phyloP scores from a whole-genome alignment of 1,284 basidiomycete genomes.

The Trametes versicolor region DNA sequence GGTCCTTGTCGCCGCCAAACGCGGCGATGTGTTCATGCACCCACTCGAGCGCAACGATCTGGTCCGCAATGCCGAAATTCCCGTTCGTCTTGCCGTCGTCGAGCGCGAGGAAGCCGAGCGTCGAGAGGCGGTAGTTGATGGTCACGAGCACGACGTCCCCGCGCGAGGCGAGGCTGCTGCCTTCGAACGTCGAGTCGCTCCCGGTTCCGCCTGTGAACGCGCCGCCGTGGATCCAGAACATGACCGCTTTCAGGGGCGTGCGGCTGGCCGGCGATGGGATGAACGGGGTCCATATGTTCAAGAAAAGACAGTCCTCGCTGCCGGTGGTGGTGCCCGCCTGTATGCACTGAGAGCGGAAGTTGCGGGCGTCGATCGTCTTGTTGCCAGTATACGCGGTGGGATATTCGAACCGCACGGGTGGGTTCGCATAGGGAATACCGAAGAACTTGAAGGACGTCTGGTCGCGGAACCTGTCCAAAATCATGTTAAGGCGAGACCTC shows the following conservation, averaged over 20 bases:
- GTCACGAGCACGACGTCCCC: constrained; percentile 57
- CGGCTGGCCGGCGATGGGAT: constrained; percentile 39
- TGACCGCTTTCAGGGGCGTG: constrained; percentile 50
- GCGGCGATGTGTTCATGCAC: constrained; percentile 47
- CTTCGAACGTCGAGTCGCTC: constrained; percentile 41
- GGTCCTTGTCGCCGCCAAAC: constrained; percentile 49
- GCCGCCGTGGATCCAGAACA: constrained; percentile 59
- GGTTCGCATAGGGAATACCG: constrained; percentile 49
- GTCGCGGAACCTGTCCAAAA: constrained; percentile 45
- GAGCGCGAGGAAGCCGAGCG: constrained; percentile 53
- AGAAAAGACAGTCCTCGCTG: constrained; percentile 53
- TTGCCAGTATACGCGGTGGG: constrained; percentile 43
- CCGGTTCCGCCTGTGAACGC: constrained; percentile 53
- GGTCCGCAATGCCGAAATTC: constrained; percentile 54
- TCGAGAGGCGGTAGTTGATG: constrained; percentile 57
- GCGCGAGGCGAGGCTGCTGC: constrained; percentile 50
- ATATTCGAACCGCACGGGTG: constrained; percentile 46
- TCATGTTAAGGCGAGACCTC: background rate
- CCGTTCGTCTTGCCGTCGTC: constrained; percentile 50
- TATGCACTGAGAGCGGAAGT: constrained; percentile 44
- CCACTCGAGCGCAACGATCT: constrained; percentile 49
- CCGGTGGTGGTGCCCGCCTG: constrained; percentile 39
- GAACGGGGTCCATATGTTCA: constrained; percentile 56
- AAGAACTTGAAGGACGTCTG: constrained; percentile 48
- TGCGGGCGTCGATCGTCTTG: constrained; percentile 43